Conservation (phyloP, 768 basidiomycete species). For the Artomyces pyxidatus region DNA sequence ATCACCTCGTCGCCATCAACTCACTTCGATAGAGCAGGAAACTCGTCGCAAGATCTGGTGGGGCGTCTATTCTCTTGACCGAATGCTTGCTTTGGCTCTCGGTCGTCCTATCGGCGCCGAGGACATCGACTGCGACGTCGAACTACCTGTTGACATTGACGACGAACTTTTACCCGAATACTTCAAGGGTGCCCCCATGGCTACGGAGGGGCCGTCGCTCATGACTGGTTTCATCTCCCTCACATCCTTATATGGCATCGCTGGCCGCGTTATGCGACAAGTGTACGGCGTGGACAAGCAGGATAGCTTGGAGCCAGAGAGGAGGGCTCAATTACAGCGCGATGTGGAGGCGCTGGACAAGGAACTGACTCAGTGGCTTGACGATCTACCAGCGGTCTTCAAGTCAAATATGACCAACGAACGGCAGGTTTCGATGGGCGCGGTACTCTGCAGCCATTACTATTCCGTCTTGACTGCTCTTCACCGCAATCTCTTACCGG, state of each 20-base stretch:
- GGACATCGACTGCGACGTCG: slow-evolving; percentile 86
- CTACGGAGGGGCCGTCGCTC: slow-evolving; percentile 50
- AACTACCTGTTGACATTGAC: slow-evolving; percentile 75
- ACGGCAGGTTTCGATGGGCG: slow-evolving; percentile 79
- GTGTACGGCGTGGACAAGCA: slow-evolving; percentile 77
- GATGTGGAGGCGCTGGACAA: slow-evolving; percentile 72
- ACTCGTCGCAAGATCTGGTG: slow-evolving; percentile 90
- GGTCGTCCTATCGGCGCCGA: slow-evolving; percentile 86
- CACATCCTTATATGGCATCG: slow-evolving; percentile 76
- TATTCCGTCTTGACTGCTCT: slow-evolving; percentile 83
- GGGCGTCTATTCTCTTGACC: slow-evolving; percentile 84
- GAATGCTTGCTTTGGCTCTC: slow-evolving; percentile 86
- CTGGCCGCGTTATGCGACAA: slow-evolving; percentile 70
- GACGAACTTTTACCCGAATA: slow-evolving; percentile 71
- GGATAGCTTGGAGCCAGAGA: slow-evolving; percentile 65
- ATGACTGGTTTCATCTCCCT: slow-evolving; percentile 80
- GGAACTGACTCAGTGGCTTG: slow-evolving; percentile 77
- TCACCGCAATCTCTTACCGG: slow-evolving; percentile 81
- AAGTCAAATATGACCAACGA: slow-evolving; percentile 67
- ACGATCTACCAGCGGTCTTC: slow-evolving; percentile 65
- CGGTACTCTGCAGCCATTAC: slow-evolving; percentile 82
- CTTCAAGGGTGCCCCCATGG: slow-evolving; percentile 53
- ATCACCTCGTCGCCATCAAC: slow-evolving; percentile 64
- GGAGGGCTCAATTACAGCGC: slow-evolving; percentile 66
- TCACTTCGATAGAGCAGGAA: slow-evolving; percentile 77